Evolutionary conservation across 2,329 filamentous ascomycete species (phyloP), one percentile per base, ranked within the genome.

Genomic region (Pochonia chlamydosporia): DNA sequence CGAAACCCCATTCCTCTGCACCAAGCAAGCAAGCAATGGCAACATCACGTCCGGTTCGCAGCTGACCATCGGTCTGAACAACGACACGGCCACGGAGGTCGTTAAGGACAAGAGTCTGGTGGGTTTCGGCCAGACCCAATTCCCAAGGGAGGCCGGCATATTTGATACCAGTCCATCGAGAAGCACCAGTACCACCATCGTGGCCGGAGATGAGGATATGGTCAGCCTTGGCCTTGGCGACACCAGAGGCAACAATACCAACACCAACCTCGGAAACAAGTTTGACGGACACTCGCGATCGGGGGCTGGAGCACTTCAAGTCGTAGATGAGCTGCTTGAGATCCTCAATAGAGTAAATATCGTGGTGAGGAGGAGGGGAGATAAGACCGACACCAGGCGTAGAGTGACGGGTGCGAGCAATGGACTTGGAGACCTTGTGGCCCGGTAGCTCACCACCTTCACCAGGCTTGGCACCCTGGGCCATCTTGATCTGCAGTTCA

Each of bases 401-500:
- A 9, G 92, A 97, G 74, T 96, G 91, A 66, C 92, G 86, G 48
- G 92, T 97, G 59, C 89, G 87, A 49, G 89, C 92, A 67, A 97
- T 97, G 6, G 89, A 88, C 62, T 88, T 88, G 51, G 91, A 93
- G 24, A 97, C 92, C 73, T 97, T 97, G 77, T 96, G 90, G 35
- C 92, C 92, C 43, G 92, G 92, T 62, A 97, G 81, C 70, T 97
- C 92, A 79, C 92, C 92, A 74, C 92, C 92, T 70, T 97, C 92
- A 69, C 92, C 92, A 48, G 92, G 92, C 79, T 97, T 97, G 53
- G 92, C 92, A 65, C 92, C 92, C 71, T 97, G 92, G 9, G 92
- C 92, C 92, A 97, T 97, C 81, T 97, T 97, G 73, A 97, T 97
- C 69, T 97, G 92, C 40, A 97, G 76, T 71, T 97, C 91, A 62